Percentiles rank a stretch among this genome's conserved stretches.
Evolutionary conservation across 345 rosid species (phyloP).

Genomic region (sweet orange (Citrus sinensis)): DVS_A1.0 CM039167.1:18592501-18593000

Average conservation of each 20-base stretch:
- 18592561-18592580: conserved; percentile 61
- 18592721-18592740: neutral
- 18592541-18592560: conserved; percentile 69
- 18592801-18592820: conserved; percentile 72
- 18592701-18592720: neutral
- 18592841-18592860: conserved; percentile 46
- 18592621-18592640: conserved; percentile 46
- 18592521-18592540: conserved; percentile 52
- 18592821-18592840: conserved; percentile 63
- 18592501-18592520: conserved; percentile 50
- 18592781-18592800: conserved; percentile 46
- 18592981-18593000: conserved; percentile 40
- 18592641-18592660: conserved; percentile 64
- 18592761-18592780: conserved; percentile 59
- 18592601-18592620: conserved; percentile 77
- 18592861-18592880: conserved; percentile 70
- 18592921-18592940: conserved; percentile 60
- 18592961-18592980: conserved; percentile 54
- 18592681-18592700: neutral
- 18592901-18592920: conserved; percentile 62
- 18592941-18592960: conserved; percentile 63
- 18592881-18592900: conserved; percentile 40
- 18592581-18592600: conserved; percentile 62
- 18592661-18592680: neutral
- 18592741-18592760: conserved; percentile 53